Base-by-base conservation (phyloP, 257 asterid species). In the Leonotis leonurus region DNA sequence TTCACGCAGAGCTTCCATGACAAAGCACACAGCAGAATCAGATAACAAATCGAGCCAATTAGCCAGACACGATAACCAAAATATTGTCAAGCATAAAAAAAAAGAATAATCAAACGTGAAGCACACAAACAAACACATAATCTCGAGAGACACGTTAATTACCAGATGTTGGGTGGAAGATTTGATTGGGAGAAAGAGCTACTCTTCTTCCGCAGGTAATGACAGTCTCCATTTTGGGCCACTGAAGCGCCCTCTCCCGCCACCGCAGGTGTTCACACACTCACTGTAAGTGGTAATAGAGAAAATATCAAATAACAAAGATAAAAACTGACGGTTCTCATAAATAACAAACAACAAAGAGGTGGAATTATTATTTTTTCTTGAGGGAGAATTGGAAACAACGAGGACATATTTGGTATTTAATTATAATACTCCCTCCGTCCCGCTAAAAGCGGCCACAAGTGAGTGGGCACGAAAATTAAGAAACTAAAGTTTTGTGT, bases 181-280 rank as follows among this genome's bases (percentile, higher is more conserved):
- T 56, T 32, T 76, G 85, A 65, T 74, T 83, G 37, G 90, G 81
- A 53, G 87, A 79, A 68, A 83, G 85, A 56, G 80, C 70, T 62
- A 85, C 72, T 45, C 88, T 37, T 22, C 14, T 78, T 54, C 84
- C 77, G 78, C 81, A 80, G 69, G 51, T 20, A 48, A 88, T 78
- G 70, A 90, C 85, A 30, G 85, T 74, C 84, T 77, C 96, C 96
- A 88, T 88, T 55, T 22, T 6, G 18, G 41, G 69, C 39, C 49
- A 52, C 64, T 25, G 46, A 25, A 53, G 54, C 65, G 59, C 68
- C 29, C 57, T 52, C n/a, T 49, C 59, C 37, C 64, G 9, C 46
- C 71, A 65, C 75, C 75, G 67, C 71, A 57, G 56, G 33, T 53
- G 35, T 54, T 20, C 67, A 12, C 69, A 43, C 67, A 7, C 70